phyloP scores from a whole-genome alignment of 2,329 filamentous ascomycete species.

The Thyridium curvatum region DNA sequence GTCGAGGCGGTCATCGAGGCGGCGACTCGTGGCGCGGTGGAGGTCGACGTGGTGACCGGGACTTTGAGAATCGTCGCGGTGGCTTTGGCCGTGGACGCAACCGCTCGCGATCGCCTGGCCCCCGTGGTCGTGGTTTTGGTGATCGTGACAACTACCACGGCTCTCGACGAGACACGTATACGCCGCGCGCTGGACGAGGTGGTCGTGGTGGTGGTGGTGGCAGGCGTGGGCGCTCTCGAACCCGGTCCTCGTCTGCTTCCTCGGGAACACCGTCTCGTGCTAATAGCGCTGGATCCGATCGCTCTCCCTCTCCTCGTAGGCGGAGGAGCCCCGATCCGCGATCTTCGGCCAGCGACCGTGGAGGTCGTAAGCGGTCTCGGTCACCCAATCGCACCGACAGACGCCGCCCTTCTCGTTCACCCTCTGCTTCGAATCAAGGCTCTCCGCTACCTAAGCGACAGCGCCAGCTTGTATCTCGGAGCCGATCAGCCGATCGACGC shows the following conservation, averaged over 20 bases:
- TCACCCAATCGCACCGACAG: constrained; percentile 25
- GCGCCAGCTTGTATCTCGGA: constrained; percentile 41
- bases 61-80: constrained; percentile 36
- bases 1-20: constrained; percentile 29
- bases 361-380: constrained; percentile 22
- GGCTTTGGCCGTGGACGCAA: constrained; percentile 36
- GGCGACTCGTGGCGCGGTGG: constrained; percentile 46
- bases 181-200: constrained; percentile 41
- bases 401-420: constrained; percentile 14
- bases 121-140: constrained; percentile 34
- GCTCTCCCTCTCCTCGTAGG: constrained; percentile 25
- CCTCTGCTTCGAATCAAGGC: constrained; percentile 21
- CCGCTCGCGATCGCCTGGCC: constrained; percentile 42
- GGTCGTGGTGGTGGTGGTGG: constrained; percentile 25
- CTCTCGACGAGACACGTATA: constrained; percentile 41
- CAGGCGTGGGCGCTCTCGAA: constrained; percentile 32
- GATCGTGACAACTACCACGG: constrained; percentile 32
- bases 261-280: constrained; percentile 23
- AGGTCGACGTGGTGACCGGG: constrained; percentile 45
- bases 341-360: constrained; percentile 16
- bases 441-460: constrained; percentile 44
- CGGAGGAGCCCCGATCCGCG: constrained; percentile 20
- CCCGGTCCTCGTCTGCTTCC: constrained; percentile 25
- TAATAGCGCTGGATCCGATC: constrained; percentile 17
- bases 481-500: constrained; percentile 35